These are phyloP conservation scores for Lactifluus hygrophoroides DNA, from an alignment of 768 basidiomycete genomes.

Conservation along the genomic window DNA sequence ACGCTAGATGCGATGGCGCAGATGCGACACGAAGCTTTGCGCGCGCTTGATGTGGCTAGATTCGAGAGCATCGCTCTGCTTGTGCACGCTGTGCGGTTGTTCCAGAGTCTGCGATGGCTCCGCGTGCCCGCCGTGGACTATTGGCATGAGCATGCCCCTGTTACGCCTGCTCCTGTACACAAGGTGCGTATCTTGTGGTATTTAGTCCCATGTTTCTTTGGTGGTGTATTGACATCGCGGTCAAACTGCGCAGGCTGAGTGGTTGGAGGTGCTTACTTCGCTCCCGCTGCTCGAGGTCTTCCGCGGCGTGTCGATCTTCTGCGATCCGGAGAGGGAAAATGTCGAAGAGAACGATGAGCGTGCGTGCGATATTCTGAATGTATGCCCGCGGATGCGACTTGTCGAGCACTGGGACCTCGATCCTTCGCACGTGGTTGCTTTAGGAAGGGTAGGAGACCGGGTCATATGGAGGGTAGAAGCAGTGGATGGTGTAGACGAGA, in stretches of 20 bases:
- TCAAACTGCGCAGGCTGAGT: not conserved
- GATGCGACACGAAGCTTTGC: not conserved
- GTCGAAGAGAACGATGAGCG: not conserved
- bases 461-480: not conserved
- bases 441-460: not conserved
- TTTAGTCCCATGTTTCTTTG: no score
- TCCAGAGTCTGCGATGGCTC: not conserved
- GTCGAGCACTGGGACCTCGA: slow-evolving; percentile 3
- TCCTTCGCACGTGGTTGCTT: not conserved
- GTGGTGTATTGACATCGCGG: no score
- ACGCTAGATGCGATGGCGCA: not conserved
- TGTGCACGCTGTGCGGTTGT: not conserved
- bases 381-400: not conserved
- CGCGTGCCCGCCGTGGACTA: not conserved
- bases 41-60: not conserved
- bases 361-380: not conserved
- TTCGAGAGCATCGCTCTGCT: not conserved
- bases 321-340: not conserved
- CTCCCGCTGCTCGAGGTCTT: not conserved
- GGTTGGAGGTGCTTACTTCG: not conserved
- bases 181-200: not conserved
- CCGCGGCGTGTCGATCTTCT: not conserved
- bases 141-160: not conserved
- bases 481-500: not conserved
- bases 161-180: not conserved